phyloP scores from a whole-genome alignment of 352 stramenopile species.

The Phytophthora capsici region DNA sequence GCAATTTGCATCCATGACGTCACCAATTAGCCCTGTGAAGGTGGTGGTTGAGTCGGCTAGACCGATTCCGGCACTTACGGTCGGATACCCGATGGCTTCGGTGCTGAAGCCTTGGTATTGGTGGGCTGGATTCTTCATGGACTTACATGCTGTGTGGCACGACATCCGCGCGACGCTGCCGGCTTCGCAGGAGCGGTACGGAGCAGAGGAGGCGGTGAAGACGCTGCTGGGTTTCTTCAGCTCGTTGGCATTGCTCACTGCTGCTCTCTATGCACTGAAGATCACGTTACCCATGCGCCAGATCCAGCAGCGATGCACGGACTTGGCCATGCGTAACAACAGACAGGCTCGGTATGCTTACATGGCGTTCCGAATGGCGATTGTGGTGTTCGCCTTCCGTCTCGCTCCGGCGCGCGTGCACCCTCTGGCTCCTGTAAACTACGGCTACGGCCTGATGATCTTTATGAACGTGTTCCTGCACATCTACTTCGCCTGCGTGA shows the following conservation, averaged over 20 bases:
- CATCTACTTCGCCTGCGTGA: conserved; percentile 74
- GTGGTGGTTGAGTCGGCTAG: conserved; percentile 86
- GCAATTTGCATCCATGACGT: conserved; percentile 89
- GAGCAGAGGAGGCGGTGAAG: conserved; percentile 68
- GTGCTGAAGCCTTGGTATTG: conserved; percentile 91
- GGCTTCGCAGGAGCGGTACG: conserved; percentile 71
- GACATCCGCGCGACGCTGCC: conserved; percentile 82
- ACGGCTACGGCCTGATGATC: conserved; percentile 78
- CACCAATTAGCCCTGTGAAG: conserved; percentile 82
- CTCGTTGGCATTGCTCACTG: conserved; percentile 66
- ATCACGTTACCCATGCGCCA: conserved; percentile 64
- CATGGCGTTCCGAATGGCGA: conserved; percentile 58
- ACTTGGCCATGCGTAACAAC: conserved; percentile 63
- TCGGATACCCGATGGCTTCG: conserved; percentile 88
- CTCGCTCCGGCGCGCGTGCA: conserved; percentile 71
- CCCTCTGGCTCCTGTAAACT: conserved; percentile 72
- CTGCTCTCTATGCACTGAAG: conserved; percentile 65
- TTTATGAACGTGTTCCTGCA: conserved; percentile 84
- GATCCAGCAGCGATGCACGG: conserved; percentile 67
- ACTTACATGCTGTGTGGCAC: conserved; percentile 86
- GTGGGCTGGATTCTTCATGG: conserved; percentile 85
- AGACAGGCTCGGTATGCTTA: conserved; percentile 56
- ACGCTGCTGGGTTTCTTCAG: conserved; percentile 66
- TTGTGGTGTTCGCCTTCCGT: conserved; percentile 64
- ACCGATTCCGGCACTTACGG: conserved; percentile 76